These are phyloP conservation scores for Pleomassaria siparia DNA, from an alignment of 2,329 filamentous ascomycete species.

Conservation along the genomic window DNA sequence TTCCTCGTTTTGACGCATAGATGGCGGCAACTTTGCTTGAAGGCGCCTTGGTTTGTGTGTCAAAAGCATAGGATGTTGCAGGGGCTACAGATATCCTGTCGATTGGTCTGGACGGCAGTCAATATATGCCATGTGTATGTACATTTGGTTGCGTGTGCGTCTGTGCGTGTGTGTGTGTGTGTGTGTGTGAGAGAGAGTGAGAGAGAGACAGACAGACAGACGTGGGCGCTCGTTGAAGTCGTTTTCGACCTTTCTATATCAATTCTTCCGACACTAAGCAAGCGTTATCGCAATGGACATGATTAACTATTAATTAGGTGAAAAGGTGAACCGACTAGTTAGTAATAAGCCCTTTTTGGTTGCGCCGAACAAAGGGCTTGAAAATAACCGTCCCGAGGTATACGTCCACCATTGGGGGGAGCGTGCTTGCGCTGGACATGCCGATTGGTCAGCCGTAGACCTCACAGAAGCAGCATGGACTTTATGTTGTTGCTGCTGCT, in stretches of 20 bases:
- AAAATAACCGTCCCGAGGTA: conserved; percentile 2
- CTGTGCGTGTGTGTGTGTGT: neutral
- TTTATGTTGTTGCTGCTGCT: too few species aligned
- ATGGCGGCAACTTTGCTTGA: conserved; percentile 22
- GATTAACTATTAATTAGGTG: too few species aligned
- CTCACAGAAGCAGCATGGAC: conserved; percentile 25
- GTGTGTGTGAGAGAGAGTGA: too few species aligned
- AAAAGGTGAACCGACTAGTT: too few species aligned
- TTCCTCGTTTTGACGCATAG: conserved; percentile 24
- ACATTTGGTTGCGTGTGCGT: too few species aligned
- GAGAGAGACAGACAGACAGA: too few species aligned
- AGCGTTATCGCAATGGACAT: too few species aligned
- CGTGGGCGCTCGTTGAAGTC: too few species aligned
- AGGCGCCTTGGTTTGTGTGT: conserved; percentile 24
- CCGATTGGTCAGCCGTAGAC: conserved; percentile 19
- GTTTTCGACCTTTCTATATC: too few species aligned
- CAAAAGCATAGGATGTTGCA: conserved; percentile 32
- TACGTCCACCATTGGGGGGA: conserved; percentile 1
- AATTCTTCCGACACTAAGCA: too few species aligned
- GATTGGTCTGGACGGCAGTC: conserved; percentile 6
- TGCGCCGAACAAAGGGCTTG: too few species aligned
- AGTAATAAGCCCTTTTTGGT: too few species aligned
- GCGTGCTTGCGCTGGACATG: conserved; percentile 13
- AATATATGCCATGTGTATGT: conserved; percentile 24
- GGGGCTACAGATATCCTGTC: conserved; percentile 26